Base-by-base conservation (phyloP, 495 filamentous ascomycete species). In the Penicillium turbatum region DNA sequence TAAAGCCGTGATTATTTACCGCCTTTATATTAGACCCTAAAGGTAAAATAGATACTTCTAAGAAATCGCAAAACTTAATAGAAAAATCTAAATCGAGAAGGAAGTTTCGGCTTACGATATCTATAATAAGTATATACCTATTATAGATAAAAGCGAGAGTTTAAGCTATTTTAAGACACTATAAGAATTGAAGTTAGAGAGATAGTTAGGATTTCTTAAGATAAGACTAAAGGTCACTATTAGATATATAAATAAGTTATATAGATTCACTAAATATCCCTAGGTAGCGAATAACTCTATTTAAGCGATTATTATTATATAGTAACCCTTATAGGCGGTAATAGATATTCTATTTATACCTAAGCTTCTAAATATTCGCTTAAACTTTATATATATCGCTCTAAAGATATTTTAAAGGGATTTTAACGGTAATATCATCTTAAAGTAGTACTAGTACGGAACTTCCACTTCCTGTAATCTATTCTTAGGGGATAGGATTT, bases 1-100 rank as follows among this genome's bases (percentile, higher is more conserved):
- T 59, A 32, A 40, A 65, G 12, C 63, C 65, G 48, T 57, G 51
- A 34, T 67, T 61, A 51, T 69, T 58, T 7, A 50, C 61, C 24
- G 51, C 36, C 4, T 67, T 56, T 58, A 72, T 64, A 52, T 60
- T 19, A 12, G 54, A 51, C 29, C 59, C 59, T 27, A 64, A 38
- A 11, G 64, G 56, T 9, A 72, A 50, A 10, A 68, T 15, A 27
- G 63, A 59, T 26, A 61, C 53, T 50, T 70, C 58, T 1, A 53
- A 52, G 44, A 70, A 68, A 52, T 68, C 69, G 30, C 55, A 65
- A n/a, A 70, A 38, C 50, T 65, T 68, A 38, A 72, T 12, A 13
- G 53, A 63, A 24, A 69, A 48, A 51, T 69, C 55, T 9, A 56
- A 53, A 54, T 69, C 59, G 15, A 71, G 58, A 16, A 71, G 63